Conservation (phyloP, 2,329 filamentous ascomycete species). For the Dothistroma pini region DNA sequence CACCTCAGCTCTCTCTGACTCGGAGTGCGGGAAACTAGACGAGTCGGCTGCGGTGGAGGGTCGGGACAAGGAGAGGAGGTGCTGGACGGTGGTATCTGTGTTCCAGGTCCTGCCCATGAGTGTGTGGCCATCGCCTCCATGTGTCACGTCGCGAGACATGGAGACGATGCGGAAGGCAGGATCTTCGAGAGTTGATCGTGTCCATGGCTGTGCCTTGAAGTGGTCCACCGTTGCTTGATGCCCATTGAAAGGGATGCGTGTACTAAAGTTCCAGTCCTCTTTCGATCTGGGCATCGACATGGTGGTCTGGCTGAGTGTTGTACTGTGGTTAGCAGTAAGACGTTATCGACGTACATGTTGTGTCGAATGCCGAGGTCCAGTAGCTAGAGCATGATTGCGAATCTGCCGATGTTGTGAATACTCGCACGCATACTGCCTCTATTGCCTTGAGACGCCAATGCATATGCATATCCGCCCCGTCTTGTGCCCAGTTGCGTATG, state of each 20-base stretch:
- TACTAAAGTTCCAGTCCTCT: background rate
- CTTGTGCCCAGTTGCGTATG: too few relatives aligned
- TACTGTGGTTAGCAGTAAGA: background rate
- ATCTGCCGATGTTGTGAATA: too few relatives aligned
- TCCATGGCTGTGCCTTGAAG: slow-evolving; percentile 18
- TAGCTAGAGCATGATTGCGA: background rate
- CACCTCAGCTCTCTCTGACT: slow-evolving; percentile 14
- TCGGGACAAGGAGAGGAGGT: slow-evolving; percentile 19
- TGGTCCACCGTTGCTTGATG: slow-evolving; percentile 19
- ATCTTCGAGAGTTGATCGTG: slow-evolving; percentile 14
- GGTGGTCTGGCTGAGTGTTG: background rate
- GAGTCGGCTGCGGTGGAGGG: slow-evolving; percentile 1
- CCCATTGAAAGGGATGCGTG: background rate
- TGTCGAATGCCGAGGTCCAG: background rate
- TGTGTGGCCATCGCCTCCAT: slow-evolving; percentile 21
- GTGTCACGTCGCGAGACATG: slow-evolving; percentile 17
- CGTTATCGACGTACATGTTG: too few relatives aligned
- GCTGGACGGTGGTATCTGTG: slow-evolving; percentile 16
- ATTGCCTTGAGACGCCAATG: too few relatives aligned
- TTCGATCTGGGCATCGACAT: slow-evolving; percentile 1
- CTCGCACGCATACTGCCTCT: too few relatives aligned
- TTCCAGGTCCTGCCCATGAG: slow-evolving; percentile 26
- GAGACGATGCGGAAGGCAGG: slow-evolving; percentile 16
- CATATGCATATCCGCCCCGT: too few relatives aligned
- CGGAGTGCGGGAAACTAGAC: slow-evolving; percentile 9